Evolutionary conservation across 495 filamentous ascomycete species (phyloP).

Genomic region (Chaetomium tenue): DNA sequence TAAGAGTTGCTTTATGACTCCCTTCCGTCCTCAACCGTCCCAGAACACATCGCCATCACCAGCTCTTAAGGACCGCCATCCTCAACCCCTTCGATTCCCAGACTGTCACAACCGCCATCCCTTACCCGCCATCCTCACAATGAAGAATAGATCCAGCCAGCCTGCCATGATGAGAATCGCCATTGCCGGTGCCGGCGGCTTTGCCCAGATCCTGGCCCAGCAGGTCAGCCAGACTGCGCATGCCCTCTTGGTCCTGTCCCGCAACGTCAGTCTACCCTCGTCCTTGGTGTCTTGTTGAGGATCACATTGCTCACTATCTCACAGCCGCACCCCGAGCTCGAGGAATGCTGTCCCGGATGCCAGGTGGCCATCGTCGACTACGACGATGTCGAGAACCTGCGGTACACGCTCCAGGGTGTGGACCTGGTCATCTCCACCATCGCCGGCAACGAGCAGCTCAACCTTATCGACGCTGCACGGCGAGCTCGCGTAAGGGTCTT

Average conservation of each 20-base stretch:
- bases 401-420: conserved; percentile 63
- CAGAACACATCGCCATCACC: neutral
- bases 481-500: conserved; percentile 63
- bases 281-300: neutral
- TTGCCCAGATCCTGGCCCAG: conserved; percentile 62
- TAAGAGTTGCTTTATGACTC: neutral
- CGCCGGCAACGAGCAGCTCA: conserved; percentile 60
- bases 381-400: conserved; percentile 52
- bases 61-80: no score
- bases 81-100: neutral
- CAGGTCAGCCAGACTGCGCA: conserved; percentile 60
- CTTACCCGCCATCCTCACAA: conserved; percentile 26
- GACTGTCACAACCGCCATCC: neutral
- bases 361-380: conserved; percentile 67
- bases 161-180: conserved; percentile 65
- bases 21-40: neutral
- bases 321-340: conserved; percentile 39
- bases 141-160: conserved; percentile 38
- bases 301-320: conserved; percentile 13
- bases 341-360: conserved; percentile 47
- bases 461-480: conserved; percentile 70
- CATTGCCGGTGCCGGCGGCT: conserved; percentile 67
- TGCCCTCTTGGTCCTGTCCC: conserved; percentile 65
- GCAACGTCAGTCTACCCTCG: conserved; percentile 48
- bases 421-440: conserved; percentile 76